Percentiles rank a stretch among this genome's conserved stretches.
Evolutionary conservation across 2,329 filamentous ascomycete species (phyloP).

Genomic region (Achaetomium macrosporum): DNA sequence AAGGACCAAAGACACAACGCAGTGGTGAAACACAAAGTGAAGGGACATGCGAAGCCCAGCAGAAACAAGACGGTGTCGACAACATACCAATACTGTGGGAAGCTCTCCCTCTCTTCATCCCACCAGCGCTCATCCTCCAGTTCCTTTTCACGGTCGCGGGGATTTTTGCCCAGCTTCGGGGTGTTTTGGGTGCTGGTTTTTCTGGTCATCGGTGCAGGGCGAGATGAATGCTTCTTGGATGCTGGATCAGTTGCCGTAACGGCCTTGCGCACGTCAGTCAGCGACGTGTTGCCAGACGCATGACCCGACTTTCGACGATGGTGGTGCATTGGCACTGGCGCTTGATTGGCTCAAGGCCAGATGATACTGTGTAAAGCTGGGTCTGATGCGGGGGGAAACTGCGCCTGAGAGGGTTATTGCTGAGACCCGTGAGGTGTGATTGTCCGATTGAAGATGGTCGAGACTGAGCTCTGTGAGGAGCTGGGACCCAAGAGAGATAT

Average conservation of each 20-base stretch:
- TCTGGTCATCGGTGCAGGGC: constrained; percentile 40
- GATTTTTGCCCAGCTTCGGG: constrained; percentile 46
- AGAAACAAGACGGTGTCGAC: constrained; percentile 16
- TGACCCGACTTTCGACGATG: constrained; percentile 52
- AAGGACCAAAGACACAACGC: constrained; percentile 11
- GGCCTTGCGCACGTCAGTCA: constrained; percentile 50
- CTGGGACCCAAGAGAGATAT: background rate
- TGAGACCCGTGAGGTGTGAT: background rate
- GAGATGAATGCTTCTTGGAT: constrained; percentile 35
- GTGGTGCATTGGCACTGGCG: constrained; percentile 45
- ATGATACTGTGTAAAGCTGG: constrained; percentile 3
- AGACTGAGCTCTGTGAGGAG: background rate
- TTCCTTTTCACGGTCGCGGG: constrained; percentile 47
- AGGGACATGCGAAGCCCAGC: constrained; percentile 3
- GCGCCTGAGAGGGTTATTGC: background rate
- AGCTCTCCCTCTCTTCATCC: constrained; percentile 56
- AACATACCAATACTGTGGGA: constrained; percentile 60
- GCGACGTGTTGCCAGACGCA: constrained; percentile 45
- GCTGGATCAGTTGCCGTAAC: constrained; percentile 39
- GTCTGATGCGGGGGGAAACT: constrained; percentile 10
- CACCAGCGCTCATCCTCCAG: constrained; percentile 44
- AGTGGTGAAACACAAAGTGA: constrained; percentile 15
- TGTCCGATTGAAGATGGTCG: background rate
- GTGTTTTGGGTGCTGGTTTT: constrained; percentile 35
- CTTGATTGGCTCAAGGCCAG: constrained; percentile 21